These are phyloP conservation scores for Ophiostoma populinum DNA, from an alignment of 2,329 filamentous ascomycete genomes.

Conservation along the genomic window DNA sequence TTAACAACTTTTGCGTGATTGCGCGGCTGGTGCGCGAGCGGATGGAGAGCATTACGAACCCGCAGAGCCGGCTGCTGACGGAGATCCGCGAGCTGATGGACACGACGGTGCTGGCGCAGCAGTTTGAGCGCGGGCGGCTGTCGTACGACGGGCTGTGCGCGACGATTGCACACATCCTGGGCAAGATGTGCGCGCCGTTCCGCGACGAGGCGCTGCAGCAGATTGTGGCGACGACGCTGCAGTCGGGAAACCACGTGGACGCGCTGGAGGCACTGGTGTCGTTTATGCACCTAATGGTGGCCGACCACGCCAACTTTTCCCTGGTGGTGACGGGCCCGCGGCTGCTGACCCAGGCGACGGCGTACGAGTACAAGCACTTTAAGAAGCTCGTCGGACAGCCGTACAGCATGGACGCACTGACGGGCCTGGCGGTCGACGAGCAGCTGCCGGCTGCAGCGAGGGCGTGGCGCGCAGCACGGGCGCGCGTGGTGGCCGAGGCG, in stretches of 20 bases:
- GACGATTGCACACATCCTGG: conserved; percentile 58
- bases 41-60: conserved; percentile 52
- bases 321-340: conserved; percentile 54
- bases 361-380: conserved; percentile 62
- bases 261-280: conserved; percentile 58
- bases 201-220: conserved; percentile 61
- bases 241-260: conserved; percentile 49
- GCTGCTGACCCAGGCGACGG: conserved; percentile 51
- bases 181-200: conserved; percentile 65
- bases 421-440: conserved; percentile 9
- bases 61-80: conserved; percentile 55
- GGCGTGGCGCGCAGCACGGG: conserved; percentile 50
- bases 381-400: conserved; percentile 38
- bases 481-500: conserved; percentile 39
- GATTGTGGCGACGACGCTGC: conserved; percentile 43
- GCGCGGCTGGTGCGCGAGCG: conserved; percentile 55
- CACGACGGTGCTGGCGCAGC: conserved; percentile 48
- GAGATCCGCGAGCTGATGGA: conserved; percentile 63
- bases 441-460: conserved; percentile 38
- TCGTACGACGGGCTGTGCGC: conserved; percentile 68
- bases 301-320: conserved; percentile 72
- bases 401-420: conserved; percentile 36
- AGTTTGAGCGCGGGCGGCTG: conserved; percentile 55
- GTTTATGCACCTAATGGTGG: conserved; percentile 60
- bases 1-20: conserved; percentile 52